Conservation (phyloP, 345 rosid species). For the Sonneratia alba region DNA sequence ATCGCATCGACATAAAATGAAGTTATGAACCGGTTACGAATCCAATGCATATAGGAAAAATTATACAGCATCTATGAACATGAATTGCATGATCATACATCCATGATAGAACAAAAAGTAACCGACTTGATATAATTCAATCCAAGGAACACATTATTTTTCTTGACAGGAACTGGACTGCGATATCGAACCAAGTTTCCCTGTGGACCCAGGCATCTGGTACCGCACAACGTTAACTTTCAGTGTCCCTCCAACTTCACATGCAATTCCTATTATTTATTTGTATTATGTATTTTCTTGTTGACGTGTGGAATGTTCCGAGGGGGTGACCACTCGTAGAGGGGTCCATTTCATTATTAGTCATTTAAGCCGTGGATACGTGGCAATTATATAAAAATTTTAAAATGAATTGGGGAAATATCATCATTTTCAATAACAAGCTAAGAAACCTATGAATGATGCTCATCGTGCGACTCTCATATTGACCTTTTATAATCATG, state of each 20-base stretch:
- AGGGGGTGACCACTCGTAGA: not conserved
- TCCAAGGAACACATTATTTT: not conserved
- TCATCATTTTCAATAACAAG: too few species aligned
- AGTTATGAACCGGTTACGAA: too few species aligned
- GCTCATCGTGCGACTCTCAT: too few species aligned
- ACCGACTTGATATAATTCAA: not conserved
- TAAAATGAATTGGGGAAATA: too few species aligned
- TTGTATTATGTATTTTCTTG: not conserved
- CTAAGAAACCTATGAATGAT: too few species aligned
- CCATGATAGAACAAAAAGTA: not conserved
- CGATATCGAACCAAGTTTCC: not conserved
- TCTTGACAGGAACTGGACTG: not conserved
- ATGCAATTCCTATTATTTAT: not conserved
- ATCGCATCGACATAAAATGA: too few species aligned
- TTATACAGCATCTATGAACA: not conserved
- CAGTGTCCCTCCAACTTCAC: slow-evolving; percentile 2
- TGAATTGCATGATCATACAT: not conserved
- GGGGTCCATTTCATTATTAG: not conserved
- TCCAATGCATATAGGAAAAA: too few species aligned
- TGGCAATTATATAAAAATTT: too few species aligned
- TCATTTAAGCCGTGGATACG: not conserved
- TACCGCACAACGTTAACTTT: not conserved
- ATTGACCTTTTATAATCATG: too few species aligned
- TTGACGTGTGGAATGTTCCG: not conserved
- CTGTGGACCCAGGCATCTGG: not conserved